Percentiles rank a stretch among this genome's conserved stretches.
These are phyloP conservation scores for Diplodia intermedia DNA, from an alignment of 2,329 filamentous ascomycete genomes.

Conservation along the genomic window DNA sequence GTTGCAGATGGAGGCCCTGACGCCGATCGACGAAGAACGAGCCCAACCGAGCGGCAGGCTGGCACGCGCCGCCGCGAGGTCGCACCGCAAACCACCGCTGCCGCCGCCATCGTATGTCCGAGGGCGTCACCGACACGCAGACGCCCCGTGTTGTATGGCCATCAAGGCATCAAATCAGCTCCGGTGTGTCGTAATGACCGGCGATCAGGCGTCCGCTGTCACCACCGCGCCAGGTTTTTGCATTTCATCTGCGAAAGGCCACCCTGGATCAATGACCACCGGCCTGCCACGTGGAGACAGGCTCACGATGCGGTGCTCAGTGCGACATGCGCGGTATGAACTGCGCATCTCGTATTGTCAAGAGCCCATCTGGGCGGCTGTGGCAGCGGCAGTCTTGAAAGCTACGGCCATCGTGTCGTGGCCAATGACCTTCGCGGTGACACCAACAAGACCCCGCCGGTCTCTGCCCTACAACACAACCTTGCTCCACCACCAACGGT, in stretches of 20 bases:
- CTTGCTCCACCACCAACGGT: neutral
- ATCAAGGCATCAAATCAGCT: neutral
- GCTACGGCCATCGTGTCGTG: neutral
- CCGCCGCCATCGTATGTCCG: neutral
- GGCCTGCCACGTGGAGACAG: neutral
- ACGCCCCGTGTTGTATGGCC: slow-evolving; percentile 8
- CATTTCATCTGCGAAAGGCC: neutral
- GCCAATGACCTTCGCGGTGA: neutral
- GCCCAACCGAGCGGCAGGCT: neutral
- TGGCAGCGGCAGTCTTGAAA: neutral
- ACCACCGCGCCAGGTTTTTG: neutral
- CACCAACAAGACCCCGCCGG: neutral
- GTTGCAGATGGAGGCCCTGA: neutral
- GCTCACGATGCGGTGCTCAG: neutral
- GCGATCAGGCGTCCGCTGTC: slow-evolving; percentile 1
- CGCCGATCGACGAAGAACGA: slow-evolving; percentile 5
- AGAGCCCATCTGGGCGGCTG: neutral
- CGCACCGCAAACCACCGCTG: neutral
- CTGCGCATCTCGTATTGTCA: neutral
- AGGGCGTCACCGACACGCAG: slow-evolving; percentile 3
- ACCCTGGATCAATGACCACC: no score
- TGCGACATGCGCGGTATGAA: neutral
- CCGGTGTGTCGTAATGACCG: neutral
- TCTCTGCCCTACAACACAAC: slow-evolving; percentile 3
- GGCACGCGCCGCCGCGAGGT: neutral